Base-by-base conservation (phyloP, 2,329 filamentous ascomycete genomes). In the Atkinsonella hypoxylon region DNA sequence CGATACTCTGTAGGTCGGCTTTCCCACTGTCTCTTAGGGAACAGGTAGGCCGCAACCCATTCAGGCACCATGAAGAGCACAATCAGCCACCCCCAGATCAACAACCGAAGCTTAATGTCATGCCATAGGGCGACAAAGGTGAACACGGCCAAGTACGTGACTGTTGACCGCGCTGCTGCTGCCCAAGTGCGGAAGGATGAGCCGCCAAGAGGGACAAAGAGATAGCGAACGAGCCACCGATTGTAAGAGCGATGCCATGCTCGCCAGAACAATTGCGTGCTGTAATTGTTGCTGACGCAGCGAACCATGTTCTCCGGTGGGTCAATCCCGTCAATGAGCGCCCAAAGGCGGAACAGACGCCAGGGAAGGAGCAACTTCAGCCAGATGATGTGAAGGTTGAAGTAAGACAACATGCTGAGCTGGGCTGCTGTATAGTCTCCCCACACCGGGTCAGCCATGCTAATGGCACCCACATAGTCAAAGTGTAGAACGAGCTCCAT, bases 331-430 rank as follows among this genome's bases (percentile, higher is more conserved):
- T 98, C 93, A 15, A 90, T 64, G 4, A 98, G 77, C 0, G 88
- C 77, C 93, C 93, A 98, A n/a, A 98, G 81, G 4, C 94, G 87
- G 78, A 97, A 97, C 66, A 97, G 85, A n/a, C 93, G 86, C 90
- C 91, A 98, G 1, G 93, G 93, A 8, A 98, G 81, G 4, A 98
- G 81, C 1, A 98, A 81, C 66, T 98, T 98, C 45, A 98, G 77
- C 94, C 94, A 98, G 66, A 98, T 94, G 63, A 96, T 82, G 70
- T 95, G 88, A 12, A 98, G 82, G 67, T 96, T 96, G 74, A 97
- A 94, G 72, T 86, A 96, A 38, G 89, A 93, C 12, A 98, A 78
- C 71, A 98, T 82, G 62, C 82, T 86, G 42, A 98, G 80, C 65
- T 98, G 89, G 43, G 87, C 83, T 0, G 93, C 83, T 0, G 89